phyloP scores from a whole-genome alignment of 2,329 filamentous ascomycete genomes.

The Fusarium annulatum region DNA sequence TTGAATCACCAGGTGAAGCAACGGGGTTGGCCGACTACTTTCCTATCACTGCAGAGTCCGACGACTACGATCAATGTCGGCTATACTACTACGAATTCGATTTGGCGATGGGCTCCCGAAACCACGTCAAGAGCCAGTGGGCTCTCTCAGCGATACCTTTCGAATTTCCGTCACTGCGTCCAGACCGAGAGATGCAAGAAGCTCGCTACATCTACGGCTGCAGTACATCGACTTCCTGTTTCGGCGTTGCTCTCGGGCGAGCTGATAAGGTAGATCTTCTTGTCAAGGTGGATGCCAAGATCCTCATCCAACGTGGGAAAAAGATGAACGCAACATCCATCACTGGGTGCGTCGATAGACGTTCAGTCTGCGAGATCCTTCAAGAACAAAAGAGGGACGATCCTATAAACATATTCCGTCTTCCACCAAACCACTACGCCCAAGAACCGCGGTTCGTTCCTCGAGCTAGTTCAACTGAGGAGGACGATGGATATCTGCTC shows the following conservation, averaged over 20 bases:
- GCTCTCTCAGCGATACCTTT: conserved; percentile 73
- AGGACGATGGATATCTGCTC: conserved; percentile 75
- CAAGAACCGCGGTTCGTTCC: conserved; percentile 76
- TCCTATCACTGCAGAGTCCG: conserved; percentile 50
- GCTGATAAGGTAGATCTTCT: conserved; percentile 74
- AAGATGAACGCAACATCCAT: conserved; percentile 58
- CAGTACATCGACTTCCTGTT: conserved; percentile 66
- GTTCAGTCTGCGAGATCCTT: conserved; percentile 65
- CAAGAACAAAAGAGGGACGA: conserved; percentile 58
- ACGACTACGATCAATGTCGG: conserved; percentile 72
- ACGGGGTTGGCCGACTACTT: rapidly evolving
- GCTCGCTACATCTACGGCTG: conserved; percentile 75
- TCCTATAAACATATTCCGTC: conserved; percentile 69
- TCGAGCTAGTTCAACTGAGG: conserved; percentile 52
- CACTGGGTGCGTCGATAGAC: conserved; percentile 70
- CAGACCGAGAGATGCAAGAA: conserved; percentile 64
- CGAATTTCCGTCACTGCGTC: conserved; percentile 72
- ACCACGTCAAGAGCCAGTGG: conserved; percentile 69
- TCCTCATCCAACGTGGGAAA: conserved; percentile 65
- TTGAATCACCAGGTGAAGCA: background rate
- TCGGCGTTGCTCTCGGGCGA: conserved; percentile 69
- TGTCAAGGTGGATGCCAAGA: conserved; percentile 68
- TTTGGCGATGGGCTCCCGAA: conserved; percentile 45
- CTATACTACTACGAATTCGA: conserved; percentile 76
- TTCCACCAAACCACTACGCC: conserved; percentile 71